Evolutionary conservation across 2,329 filamentous ascomycete species (phyloP), one percentile per base, ranked within the genome.

Genomic region (Arthrobotrys musiformis): DNA sequence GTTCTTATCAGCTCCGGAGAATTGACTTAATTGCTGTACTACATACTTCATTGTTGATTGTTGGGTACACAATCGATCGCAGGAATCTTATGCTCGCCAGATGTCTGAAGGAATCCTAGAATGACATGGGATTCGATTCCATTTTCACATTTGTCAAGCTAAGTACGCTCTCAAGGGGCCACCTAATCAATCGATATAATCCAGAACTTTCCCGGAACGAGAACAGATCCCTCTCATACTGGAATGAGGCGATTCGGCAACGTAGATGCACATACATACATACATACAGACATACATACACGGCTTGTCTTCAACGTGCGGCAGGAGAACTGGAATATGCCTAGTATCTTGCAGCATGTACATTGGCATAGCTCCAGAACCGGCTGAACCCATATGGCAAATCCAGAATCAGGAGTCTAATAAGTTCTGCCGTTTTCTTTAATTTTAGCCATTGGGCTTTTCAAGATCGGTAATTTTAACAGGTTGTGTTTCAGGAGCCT

Each of bases 401-500:
- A 56, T 54, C 24, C 44, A 37, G 56, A 70, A 52, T 52, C 42
- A 62, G 67, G 44, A 70, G 33, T 46, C 28, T 24, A n/a, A 58
- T 15, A 8, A 63, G 56, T 48, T 54, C 42, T 61, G 42, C 54
- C 40, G 26, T 70, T 63, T 46, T 48, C 54, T 37, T 44, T 40
- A 50, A 35, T 56, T 60, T 70, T 64, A 50, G 64, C 40, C 48
- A 35, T 42, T 68, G 48, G 61, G n/a, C 30, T 42, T 42, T 44
- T 52, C 44, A 35, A 52, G 35, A 24, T 62, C 60, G 62, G 70
- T 67, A 61, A 68, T 66, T 60, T 74, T 42, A 58, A 66, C 56
- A 46, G 44, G 28, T 56, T 63, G 24, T 58, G 72, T 60, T 76
- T 64, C 63, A 69, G 46, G 56, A 37, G 72, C 64, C 56, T 69